Evolutionary conservation across 2,329 filamentous ascomycete species (phyloP).

Genomic region (Pseudogymnoascus sp.): DNA sequence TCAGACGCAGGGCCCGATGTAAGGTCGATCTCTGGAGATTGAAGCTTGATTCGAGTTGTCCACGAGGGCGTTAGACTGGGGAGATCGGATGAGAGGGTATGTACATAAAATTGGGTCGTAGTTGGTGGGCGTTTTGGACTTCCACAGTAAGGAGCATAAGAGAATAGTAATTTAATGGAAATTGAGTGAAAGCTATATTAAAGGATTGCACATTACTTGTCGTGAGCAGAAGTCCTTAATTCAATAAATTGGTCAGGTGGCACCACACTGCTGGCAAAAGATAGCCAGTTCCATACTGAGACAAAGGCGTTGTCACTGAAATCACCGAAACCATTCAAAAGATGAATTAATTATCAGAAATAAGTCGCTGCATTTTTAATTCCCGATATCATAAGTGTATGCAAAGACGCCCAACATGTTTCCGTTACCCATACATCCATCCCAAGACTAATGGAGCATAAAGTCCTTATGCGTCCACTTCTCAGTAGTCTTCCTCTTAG

Average conservation of each 20-base stretch:
- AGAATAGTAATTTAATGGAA: not conserved
- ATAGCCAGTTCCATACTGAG: not conserved
- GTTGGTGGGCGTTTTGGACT: not conserved
- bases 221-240: not conserved
- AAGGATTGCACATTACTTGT: not conserved
- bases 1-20: not conserved
- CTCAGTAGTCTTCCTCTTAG: slow-evolving; percentile 74
- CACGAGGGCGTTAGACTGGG: not conserved
- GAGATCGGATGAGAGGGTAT: not conserved
- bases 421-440: not conserved
- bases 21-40: not conserved
- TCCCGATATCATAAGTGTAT: slow-evolving; percentile 7
- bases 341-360: not conserved
- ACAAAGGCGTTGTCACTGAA: not conserved
- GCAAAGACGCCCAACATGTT: not conserved
- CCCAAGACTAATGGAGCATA: slow-evolving; percentile 25
- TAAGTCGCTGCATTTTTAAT: slow-evolving; percentile 8
- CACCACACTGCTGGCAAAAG: not conserved
- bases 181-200: not conserved
- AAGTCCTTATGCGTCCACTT: slow-evolving; percentile 99
- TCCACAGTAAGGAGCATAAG: slow-evolving; percentile 4
- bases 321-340: not conserved
- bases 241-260: not conserved
- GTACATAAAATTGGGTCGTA: not conserved
- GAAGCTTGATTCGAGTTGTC: not conserved